These are phyloP conservation scores for Viola pubescens DNA, from an alignment of 441 rosid genomes.

Conservation along the genomic window DNA sequence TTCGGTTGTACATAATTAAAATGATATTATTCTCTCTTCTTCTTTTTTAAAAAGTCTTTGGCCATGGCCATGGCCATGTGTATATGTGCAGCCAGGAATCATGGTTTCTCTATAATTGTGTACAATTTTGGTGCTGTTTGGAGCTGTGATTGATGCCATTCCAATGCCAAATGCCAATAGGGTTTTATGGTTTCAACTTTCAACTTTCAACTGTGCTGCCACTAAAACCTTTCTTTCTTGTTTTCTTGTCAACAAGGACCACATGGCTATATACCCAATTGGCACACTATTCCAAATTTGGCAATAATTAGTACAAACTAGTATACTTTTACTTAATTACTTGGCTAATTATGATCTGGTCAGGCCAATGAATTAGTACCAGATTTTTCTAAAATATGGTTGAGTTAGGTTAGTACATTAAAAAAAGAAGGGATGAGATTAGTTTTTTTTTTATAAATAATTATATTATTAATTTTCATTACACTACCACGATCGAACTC, in stretches of 20 bases:
- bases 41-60: conserved; percentile 10
- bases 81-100: conserved; percentile 41
- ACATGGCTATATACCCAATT: conserved; percentile 9
- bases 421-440: too few relatives aligned
- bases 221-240: conserved; percentile 13
- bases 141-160: conserved; percentile 32
- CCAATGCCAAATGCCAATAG: conserved; percentile 19
- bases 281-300: conserved; percentile 7
- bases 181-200: conserved; percentile 21
- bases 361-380: too few relatives aligned
- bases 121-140: conserved; percentile 14
- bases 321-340: not conserved
- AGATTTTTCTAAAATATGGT: too few relatives aligned
- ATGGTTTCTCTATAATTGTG: conserved; percentile 37
- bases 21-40: conserved; percentile 9
- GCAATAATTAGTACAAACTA: not conserved
- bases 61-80: conserved; percentile 10
- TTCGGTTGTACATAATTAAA: conserved; percentile 1
- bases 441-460: too few relatives aligned
- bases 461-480: too few relatives aligned
- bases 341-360: not conserved
- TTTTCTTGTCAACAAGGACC: conserved; percentile 27
- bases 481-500: too few relatives aligned
- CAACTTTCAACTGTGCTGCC: conserved; percentile 9
- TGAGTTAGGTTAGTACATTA: too few relatives aligned